phyloP scores from a whole-genome alignment of 352 stramenopile genomes.

The Globisporangium mamillatum region DNA sequence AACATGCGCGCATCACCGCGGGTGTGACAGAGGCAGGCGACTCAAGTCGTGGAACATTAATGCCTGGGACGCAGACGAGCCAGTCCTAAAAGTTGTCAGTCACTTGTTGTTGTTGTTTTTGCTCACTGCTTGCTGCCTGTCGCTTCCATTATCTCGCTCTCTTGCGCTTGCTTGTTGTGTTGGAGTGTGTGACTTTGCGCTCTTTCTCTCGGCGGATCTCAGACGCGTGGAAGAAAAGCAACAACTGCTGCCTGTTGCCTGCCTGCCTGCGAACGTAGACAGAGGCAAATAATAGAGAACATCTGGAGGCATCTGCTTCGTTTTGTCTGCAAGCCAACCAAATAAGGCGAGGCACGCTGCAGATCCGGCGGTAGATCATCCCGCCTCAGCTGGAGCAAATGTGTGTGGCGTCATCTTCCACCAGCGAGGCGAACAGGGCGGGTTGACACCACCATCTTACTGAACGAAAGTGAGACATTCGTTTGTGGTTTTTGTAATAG shows the following conservation, averaged over 20 bases:
- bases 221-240: neutral
- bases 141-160: neutral
- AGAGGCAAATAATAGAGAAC: neutral
- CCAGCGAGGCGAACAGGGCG: too few species aligned
- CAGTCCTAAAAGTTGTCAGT: neutral
- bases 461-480: too few species aligned
- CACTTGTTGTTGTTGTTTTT: neutral
- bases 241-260: too few species aligned
- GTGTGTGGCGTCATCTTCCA: neutral
- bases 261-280: neutral
- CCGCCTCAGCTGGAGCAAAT: too few species aligned
- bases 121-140: neutral
- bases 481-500: too few species aligned
- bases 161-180: neutral
- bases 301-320: neutral
- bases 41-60: slow-evolving; percentile 4
- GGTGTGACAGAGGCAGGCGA: neutral
- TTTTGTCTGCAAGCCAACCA: too few species aligned
- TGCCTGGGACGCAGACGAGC: neutral
- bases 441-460: too few species aligned
- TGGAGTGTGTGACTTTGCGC: neutral
- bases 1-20: neutral
- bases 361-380: too few species aligned
- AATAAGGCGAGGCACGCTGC: too few species aligned
- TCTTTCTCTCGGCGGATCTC: neutral